phyloP scores from a whole-genome alignment of 2,329 filamentous ascomycete species.

The Colletotrichum endophyticum region DNA sequence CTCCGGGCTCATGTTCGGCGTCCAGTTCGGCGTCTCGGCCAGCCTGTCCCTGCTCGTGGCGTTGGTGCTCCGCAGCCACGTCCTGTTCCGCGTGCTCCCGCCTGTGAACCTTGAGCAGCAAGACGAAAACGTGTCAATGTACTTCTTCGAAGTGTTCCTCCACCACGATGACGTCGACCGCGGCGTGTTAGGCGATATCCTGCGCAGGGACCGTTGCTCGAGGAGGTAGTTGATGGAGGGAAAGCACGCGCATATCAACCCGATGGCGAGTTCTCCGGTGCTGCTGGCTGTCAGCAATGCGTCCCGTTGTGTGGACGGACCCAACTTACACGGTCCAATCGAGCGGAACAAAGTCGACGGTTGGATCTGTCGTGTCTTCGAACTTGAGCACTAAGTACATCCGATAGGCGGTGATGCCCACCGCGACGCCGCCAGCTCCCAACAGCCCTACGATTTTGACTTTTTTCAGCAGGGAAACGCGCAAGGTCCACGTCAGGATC shows the following conservation, averaged over 20 bases:
- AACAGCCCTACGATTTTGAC: conserved; percentile 35
- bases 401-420: conserved; percentile 31
- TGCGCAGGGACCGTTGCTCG: background rate
- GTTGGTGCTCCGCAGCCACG: background rate
- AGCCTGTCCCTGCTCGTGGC: background rate
- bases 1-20: background rate
- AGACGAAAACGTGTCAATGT: background rate
- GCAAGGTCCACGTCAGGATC: conserved; percentile 32
- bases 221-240: conserved; percentile 23
- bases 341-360: conserved; percentile 26
- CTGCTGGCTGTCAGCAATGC: background rate
- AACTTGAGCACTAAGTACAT: conserved; percentile 25
- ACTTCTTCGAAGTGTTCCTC: background rate
- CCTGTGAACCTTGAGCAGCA: background rate
- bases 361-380: conserved; percentile 25
- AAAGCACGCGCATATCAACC: conserved; percentile 22
- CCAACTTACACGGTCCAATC: conserved; percentile 18
- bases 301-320: background rate
- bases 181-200: background rate
- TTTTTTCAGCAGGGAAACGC: conserved; percentile 31
- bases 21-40: background rate
- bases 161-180: background rate
- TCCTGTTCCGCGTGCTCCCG: background rate
- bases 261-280: conserved; percentile 22
- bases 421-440: conserved; percentile 31